Evolutionary conservation across 176 grass and related monocot genomes (phyloP).

Genomic region (Oryza officinalis): DNA sequence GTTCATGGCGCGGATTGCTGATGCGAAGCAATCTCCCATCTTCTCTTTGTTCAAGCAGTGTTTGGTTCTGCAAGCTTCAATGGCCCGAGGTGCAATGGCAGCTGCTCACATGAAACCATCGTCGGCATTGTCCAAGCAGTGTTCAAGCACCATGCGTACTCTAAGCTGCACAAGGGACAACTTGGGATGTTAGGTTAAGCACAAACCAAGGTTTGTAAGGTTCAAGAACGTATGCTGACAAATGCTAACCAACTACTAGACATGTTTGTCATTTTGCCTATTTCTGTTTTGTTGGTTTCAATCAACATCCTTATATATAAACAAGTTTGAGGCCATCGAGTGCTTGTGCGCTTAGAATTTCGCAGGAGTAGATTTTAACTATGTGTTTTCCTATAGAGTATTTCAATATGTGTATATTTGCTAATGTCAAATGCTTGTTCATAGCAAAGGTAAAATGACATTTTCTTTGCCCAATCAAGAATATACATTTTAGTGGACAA

Average conservation of each 20-base stretch:
- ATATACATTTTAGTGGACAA: not conserved
- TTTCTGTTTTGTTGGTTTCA: constrained; percentile 9
- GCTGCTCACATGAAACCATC: constrained; percentile 46
- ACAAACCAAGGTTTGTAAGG: not conserved
- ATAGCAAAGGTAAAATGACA: not conserved
- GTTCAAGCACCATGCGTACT: constrained; percentile 82
- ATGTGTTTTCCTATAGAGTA: not conserved
- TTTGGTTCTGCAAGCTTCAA: constrained; percentile 12
- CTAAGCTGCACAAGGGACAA: constrained; percentile 63
- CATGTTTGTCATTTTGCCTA: not conserved
- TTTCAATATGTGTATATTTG: not conserved
- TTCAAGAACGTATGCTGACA: not conserved
- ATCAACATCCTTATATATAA: constrained; percentile 7
- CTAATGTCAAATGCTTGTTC: not conserved
- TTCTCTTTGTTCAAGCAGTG: constrained; percentile 4
- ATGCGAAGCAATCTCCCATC: not conserved
- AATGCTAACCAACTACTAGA: not conserved
- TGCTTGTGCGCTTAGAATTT: not conserved
- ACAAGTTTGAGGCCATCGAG: not conserved
- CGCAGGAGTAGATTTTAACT: not conserved
- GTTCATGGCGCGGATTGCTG: not conserved
- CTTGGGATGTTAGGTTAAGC: constrained; percentile 7
- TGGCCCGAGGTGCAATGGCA: not conserved
- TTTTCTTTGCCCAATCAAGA: not conserved
- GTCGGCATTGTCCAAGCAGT: constrained; percentile 54